Evolutionary conservation across 2,329 filamentous ascomycete species (phyloP).

Genomic region (Arachnopeziza araneosa): DNA sequence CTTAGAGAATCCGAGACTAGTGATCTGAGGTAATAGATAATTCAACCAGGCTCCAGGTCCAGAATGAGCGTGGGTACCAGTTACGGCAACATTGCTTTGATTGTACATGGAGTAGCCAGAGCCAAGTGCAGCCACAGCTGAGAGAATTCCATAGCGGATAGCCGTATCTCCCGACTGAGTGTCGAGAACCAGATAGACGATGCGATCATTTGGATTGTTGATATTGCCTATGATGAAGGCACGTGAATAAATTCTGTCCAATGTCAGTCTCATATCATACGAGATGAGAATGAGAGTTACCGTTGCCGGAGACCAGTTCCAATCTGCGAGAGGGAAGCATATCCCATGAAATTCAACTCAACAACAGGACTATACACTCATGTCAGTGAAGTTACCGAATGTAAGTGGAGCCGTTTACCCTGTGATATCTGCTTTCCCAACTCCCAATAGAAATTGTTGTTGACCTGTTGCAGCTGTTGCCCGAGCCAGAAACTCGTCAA

Average conservation of each 20-base stretch:
- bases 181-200: slow-evolving; percentile 84
- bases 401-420: slow-evolving; percentile 34
- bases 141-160: slow-evolving; percentile 76
- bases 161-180: slow-evolving; percentile 83
- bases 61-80: slow-evolving; percentile 86
- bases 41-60: slow-evolving; percentile 91
- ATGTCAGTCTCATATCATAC: slow-evolving; percentile 1
- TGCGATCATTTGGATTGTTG: slow-evolving; percentile 60
- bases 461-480: neutral
- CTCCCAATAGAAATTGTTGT: slow-evolving; percentile 53
- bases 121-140: slow-evolving; percentile 65
- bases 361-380: slow-evolving; percentile 58
- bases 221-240: slow-evolving; percentile 79
- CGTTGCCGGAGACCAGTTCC: slow-evolving; percentile 83
- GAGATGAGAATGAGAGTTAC: neutral
- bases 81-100: slow-evolving; percentile 78
- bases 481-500: neutral
- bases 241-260: slow-evolving; percentile 63
- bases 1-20: slow-evolving; percentile 75
- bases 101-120: slow-evolving; percentile 68
- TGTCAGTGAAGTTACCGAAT: neutral
- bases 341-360: slow-evolving; percentile 86
- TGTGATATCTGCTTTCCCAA: slow-evolving; percentile 68
- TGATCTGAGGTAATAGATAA: slow-evolving; percentile 87
- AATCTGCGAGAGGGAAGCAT: slow-evolving; percentile 74